These are phyloP conservation scores for Coniferiporia sulphurascens DNA, from an alignment of 1,284 basidiomycete genomes.

Conservation along the genomic window DNA sequence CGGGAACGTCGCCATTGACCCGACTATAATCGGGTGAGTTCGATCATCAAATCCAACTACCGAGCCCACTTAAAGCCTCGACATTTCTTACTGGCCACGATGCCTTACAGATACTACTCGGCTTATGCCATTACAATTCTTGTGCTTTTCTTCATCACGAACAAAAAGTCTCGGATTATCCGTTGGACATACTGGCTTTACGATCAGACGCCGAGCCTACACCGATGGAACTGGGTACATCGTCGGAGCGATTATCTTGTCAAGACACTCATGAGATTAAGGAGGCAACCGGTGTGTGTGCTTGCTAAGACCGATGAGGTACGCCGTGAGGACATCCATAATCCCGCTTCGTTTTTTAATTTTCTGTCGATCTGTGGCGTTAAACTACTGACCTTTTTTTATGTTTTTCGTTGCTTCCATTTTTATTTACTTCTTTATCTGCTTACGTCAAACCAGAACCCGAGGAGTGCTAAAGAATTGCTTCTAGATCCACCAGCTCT, in stretches of 20 bases:
- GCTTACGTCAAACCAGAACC: not conserved
- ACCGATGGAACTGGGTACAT: slow-evolving; percentile 33
- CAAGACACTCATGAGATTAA: slow-evolving; percentile 40
- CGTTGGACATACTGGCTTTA: slow-evolving; percentile 58
- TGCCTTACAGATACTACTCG: slow-evolving; percentile 49
- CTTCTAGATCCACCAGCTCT: slow-evolving; percentile 54
- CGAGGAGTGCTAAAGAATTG: not conserved
- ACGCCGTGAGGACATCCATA: slow-evolving; percentile 16
- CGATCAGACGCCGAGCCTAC: slow-evolving; percentile 49
- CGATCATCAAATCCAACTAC: not conserved
- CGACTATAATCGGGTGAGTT: slow-evolving; percentile 47
- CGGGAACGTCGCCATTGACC: slow-evolving; percentile 58
- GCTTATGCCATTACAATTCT: slow-evolving; percentile 51
- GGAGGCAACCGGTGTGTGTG: slow-evolving; percentile 52
- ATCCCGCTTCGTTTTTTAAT: not conserved
- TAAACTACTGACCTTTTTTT: too few relatives aligned
- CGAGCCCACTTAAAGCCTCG: too few relatives aligned
- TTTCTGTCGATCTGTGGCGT: too few relatives aligned
- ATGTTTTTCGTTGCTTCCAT: too few relatives aligned
- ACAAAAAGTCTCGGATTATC: slow-evolving; percentile 48
- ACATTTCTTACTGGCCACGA: not conserved
- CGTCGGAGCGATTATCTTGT: slow-evolving; percentile 42
- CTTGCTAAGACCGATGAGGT: slow-evolving; percentile 62
- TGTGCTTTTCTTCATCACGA: slow-evolving; percentile 41
- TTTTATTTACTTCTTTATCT: too few relatives aligned